These are phyloP conservation scores for Globisporangium orthogonon DNA, from an alignment of 352 stramenopile species.

Conservation along the genomic window DNA sequence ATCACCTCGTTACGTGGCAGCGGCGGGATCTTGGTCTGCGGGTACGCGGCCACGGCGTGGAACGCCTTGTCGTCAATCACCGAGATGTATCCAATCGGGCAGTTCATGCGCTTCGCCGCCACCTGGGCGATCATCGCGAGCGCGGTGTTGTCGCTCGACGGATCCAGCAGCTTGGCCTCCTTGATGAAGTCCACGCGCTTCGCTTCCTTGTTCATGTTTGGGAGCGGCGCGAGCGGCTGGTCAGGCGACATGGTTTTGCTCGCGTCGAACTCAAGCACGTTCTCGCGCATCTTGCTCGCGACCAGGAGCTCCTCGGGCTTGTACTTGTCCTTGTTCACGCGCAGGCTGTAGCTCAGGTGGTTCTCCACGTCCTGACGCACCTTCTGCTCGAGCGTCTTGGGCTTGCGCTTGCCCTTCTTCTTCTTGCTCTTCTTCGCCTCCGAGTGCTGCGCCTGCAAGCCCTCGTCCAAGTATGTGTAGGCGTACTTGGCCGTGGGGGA, in stretches of 20 bases:
- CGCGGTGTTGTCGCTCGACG: constrained; percentile 36
- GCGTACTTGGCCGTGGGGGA: constrained; percentile 10
- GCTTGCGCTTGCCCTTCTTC: constrained; percentile 16
- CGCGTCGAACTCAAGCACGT: constrained; percentile 34
- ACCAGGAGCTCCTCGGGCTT: constrained; percentile 5
- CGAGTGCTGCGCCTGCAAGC: not conserved
- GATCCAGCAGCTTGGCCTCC: constrained; percentile 30
- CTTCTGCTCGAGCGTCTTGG: constrained; percentile 14
- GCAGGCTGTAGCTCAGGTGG: constrained; percentile 27
- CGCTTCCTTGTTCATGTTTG: constrained; percentile 28
- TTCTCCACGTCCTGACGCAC: constrained; percentile 34
- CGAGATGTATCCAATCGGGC: constrained; percentile 54
- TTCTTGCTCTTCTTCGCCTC: constrained; percentile 17
- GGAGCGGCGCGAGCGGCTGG: constrained; percentile 39
- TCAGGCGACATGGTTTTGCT: constrained; percentile 27
- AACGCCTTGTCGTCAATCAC: constrained; percentile 46
- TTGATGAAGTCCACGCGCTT: constrained; percentile 37
- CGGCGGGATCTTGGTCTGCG: constrained; percentile 22
- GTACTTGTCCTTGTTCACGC: constrained; percentile 14
- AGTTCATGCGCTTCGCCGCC: constrained; percentile 41
- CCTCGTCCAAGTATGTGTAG: constrained; percentile 5
- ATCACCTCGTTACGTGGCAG: constrained; percentile 45
- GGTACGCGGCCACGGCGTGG: constrained; percentile 41
- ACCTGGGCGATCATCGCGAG: constrained; percentile 51
- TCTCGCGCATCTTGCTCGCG: constrained; percentile 29